Conservation (phyloP, 257 asterid species). For the Solanum arcanum region DNA sequence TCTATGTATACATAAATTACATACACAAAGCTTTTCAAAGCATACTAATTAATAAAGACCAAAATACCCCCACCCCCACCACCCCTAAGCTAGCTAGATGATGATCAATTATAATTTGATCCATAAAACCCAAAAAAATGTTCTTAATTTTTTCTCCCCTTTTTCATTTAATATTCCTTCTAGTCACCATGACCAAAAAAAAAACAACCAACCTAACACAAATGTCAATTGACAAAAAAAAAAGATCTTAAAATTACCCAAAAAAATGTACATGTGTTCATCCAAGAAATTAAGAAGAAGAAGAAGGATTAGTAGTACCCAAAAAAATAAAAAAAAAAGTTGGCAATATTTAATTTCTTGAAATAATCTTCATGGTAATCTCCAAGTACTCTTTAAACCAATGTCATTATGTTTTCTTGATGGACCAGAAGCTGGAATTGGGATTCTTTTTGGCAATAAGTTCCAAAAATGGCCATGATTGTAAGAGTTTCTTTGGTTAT, state of each 20-base stretch:
- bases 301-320: background rate
- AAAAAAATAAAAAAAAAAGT: background rate
- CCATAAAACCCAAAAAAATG: background rate
- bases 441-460: slow-evolving; percentile 50
- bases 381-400: slow-evolving; percentile 41
- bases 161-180: background rate
- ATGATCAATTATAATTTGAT: background rate
- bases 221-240: background rate
- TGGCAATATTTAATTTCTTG: background rate
- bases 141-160: background rate
- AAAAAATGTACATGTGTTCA: background rate
- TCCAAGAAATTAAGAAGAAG: background rate
- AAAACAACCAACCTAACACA: background rate
- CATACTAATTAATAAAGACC: background rate
- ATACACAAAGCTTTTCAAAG: background rate
- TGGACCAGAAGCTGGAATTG: slow-evolving; percentile 55
- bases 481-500: slow-evolving; percentile 13
- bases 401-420: slow-evolving; percentile 65
- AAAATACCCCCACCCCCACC: background rate
- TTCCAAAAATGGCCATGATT: slow-evolving; percentile 30
- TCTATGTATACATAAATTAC: background rate
- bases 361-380: slow-evolving; percentile 15
- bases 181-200: background rate
- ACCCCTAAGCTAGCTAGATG: background rate
- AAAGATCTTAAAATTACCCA: background rate